Base-by-base conservation (phyloP, 2,329 filamentous ascomycete genomes). In the Raffaelea albimanens region DNA sequence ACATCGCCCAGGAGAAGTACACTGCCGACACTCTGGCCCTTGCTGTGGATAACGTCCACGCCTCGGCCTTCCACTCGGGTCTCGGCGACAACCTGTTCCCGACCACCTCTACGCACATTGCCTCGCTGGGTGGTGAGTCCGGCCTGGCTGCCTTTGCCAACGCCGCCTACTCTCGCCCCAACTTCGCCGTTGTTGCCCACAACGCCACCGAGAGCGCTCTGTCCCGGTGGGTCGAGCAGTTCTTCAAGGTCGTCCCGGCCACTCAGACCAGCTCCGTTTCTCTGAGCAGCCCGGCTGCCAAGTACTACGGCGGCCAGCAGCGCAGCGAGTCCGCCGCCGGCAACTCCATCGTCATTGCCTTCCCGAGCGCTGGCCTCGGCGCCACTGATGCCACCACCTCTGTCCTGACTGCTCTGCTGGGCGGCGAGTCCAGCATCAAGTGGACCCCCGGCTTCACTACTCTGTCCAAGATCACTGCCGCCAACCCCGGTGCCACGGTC, bases 261-360 rank as follows among this genome's bases (percentile, higher is more conserved):
- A 67, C 73, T 54, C 63, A 76, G 52, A 66, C 68, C 57, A 67
- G 70, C 61, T 69, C 73, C 59, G 67, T 75, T 56, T 59, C 69
- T 38, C 69, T 85, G 54, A 76, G 80, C 63, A 70, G 72, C 52
- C 68, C 79, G 56, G 73, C 85, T 54, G 78, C 81, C 64, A 93
- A 90, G 70, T 98, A 97, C 81, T 86, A 81, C 62, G 93, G 93
- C 66, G 94, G 93, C 63, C 89, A 98, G 76, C 87, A 95, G 73
- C 87, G 93, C 58, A 85, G 86, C 57, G 75, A 85, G 54, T 85
- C 88, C 67, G 75, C 73, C 51, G 73, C 75, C 55, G 85, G 87
- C 57, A 96, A 95, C 71, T 78, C 89, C 40, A 66, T 95, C 58
- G 86, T 95, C 57, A 80, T 98, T 62, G 93, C 82, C 53, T 97